Evolutionary conservation across 2,329 filamentous ascomycete species (phyloP), one percentile per base, ranked within the genome.

Genomic region (Colletotrichum endophyticum): DNA sequence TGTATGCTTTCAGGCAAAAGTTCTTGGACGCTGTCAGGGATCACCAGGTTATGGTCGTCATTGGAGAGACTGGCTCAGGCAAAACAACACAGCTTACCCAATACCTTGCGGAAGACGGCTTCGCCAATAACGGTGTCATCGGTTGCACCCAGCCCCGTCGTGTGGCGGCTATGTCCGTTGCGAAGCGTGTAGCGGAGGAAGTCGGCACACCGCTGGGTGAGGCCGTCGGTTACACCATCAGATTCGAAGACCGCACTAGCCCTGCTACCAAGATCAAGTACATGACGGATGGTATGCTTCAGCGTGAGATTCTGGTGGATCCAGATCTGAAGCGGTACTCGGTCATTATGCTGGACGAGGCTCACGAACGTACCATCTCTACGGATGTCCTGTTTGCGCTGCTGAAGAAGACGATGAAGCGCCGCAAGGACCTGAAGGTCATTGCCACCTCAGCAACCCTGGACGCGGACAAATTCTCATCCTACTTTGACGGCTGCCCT

Each of bases 231-330:
- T 99, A 99, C 84, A 98, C 95, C 9, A 98, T 99, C 82, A 95
- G 97, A 83, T 99, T 99, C 83, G 97, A 99, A 82, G 97, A 99
- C 86, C 95, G 94, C 83, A 98, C 96, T 0, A 95, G 94, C 78
- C 92, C 95, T 3, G 91, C 93, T 22, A 99, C 97, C 2, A 95
- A 94, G 82, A 98, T 99, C 88, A 99, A 99, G 87, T 99, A 99
- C 87, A 98, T 99, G 96, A 99, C 97, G 19, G 97, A 99, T 81
- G 97, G 97, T 85, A 99, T 99, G 95, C 91, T 99, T 83, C 93
- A 98, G 86, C 92, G 97, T 87, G 97, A 99, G 86, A 96, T 98
- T 83, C 90, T 99, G 68, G 91, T 98, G 79, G 97, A 99, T 83
- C 95, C 96, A 1, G 94, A 98, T 80, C 87, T 99, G 79, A 94